A percentile compares a stretch with the other conserved stretches of the same genome.
Conservation (phyloP, 176 grass and related monocot genomes). For the Avena eriantha region DNA sequence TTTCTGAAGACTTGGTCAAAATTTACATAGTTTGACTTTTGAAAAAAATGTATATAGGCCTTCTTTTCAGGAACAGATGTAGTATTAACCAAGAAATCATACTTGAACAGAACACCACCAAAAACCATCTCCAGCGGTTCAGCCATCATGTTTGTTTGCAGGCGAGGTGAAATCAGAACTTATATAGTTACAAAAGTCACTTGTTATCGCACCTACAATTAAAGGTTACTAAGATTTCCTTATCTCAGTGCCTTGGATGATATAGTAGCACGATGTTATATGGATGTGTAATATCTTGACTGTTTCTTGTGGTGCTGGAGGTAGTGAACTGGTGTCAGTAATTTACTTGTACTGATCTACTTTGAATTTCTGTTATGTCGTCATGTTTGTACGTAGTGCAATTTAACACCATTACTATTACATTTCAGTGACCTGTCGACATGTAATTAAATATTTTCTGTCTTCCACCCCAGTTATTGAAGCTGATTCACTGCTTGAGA, state of each 20-base stretch:
- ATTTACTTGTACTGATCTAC: background rate
- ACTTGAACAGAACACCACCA: background rate
- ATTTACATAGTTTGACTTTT: too few species aligned
- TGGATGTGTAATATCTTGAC: background rate
- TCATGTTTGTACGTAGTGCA: constrained; percentile 19
- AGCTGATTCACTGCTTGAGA: constrained; percentile 88
- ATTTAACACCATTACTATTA: background rate
- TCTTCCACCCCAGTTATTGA: constrained; percentile 68
- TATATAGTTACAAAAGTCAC: background rate
- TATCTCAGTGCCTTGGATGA: background rate
- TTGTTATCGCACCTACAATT: background rate
- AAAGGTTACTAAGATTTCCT: background rate
- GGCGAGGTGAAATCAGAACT: constrained; percentile 1
- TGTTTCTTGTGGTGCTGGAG: background rate
- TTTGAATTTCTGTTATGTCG: background rate
- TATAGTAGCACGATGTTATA: constrained; percentile 4
- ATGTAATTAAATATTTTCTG: constrained; percentile 34
- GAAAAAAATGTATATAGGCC: too few species aligned
- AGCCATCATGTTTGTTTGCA: background rate
- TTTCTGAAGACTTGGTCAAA: too few species aligned
- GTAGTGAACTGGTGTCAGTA: background rate
- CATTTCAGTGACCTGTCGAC: too few species aligned
- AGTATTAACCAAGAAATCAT: background rate
- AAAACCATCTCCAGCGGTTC: background rate
- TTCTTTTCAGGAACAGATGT: too few species aligned